Base-by-base conservation (phyloP, 352 stramenopile species). In the Phytophthora crassamura region DNA sequence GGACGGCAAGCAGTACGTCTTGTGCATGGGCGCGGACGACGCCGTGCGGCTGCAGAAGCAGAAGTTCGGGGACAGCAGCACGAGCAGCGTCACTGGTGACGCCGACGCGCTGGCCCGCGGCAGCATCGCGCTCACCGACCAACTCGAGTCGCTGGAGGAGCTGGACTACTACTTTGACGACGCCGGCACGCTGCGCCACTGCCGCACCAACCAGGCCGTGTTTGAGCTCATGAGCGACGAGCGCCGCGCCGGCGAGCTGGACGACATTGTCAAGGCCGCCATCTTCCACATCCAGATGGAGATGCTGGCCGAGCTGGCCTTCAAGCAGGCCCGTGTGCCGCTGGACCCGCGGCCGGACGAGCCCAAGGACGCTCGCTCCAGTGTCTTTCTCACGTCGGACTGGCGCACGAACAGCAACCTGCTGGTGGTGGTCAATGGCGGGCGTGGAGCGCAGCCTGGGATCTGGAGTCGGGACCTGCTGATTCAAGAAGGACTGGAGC, bases 211-310 rank as follows among this genome's bases (percentile, higher is more conserved):
- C 50, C 80, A 91, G 46, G 82, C 84, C 2, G 83, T 93, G 12
- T 81, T 77, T 34, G 84, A 93, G 64, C 75, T 93, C 58, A 91
- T 93, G 81, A 84, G 78, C 55, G 83, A 91, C 67, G 78, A 91
- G 64, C 67, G 78, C 18, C 76, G 81, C 25, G 84, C 82, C 0
- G 68, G 73, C 16, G 82, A 93, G 47, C 78, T 91, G 59, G 82
- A 91, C 54, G 84, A 93, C 33, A 90, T 91, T 59, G 81, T 93
- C 43, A 89, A 90, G 55, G 84, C 84, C 14, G 84, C 84, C 47
- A 93, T 93, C 63, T 93, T 91, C 69, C 82, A 91, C 54, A 90
- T 93, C 38, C 82, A 93, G 59, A 91, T 91, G 79, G 84, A 93
- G 47, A 91, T 93, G 84, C 62, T 93, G 39, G 84, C 82, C 2